Percentiles rank a stretch among this genome's conserved stretches.
Conservation (phyloP, 139 green algal species). For the Eudorina sp. region DNA sequence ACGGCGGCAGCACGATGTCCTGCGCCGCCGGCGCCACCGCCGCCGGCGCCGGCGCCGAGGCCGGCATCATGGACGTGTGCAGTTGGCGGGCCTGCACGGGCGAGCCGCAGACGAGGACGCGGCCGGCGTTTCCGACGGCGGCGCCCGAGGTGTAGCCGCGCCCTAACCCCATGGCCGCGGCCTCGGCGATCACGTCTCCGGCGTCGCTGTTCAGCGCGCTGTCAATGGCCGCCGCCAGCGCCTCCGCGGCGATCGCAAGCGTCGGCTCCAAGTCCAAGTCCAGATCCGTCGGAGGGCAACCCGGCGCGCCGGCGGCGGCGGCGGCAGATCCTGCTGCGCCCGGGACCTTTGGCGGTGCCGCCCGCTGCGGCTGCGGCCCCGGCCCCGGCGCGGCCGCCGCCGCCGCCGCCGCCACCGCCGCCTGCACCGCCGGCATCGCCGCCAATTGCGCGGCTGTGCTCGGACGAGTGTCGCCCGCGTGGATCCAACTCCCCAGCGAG, state of each 20-base stretch:
- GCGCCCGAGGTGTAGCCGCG: too few species aligned
- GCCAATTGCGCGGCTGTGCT: too few species aligned
- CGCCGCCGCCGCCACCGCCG: background rate
- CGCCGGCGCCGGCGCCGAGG: background rate
- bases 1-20: background rate
- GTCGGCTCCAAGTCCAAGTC: background rate
- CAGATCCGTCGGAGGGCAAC: too few species aligned
- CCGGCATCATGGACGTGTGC: background rate
- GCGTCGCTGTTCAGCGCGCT: background rate
- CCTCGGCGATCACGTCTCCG: background rate
- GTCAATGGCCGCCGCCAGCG: constrained; percentile 30
- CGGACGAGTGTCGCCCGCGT: background rate
- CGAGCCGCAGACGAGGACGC: too few species aligned
- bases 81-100: too few species aligned
- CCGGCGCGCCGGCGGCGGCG: background rate
- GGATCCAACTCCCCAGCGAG: background rate
- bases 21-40: background rate
- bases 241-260: background rate
- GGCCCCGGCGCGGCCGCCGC: background rate
- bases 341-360: too few species aligned
- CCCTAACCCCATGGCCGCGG: too few species aligned
- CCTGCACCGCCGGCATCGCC: background rate
- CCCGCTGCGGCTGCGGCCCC: background rate
- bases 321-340: background rate
- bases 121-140: background rate